Percentiles rank a stretch among this genome's conserved stretches.
phyloP scores from a whole-genome alignment of 129 eudicot species.

The Chrysanthemum lavandulifolium region DNA sequence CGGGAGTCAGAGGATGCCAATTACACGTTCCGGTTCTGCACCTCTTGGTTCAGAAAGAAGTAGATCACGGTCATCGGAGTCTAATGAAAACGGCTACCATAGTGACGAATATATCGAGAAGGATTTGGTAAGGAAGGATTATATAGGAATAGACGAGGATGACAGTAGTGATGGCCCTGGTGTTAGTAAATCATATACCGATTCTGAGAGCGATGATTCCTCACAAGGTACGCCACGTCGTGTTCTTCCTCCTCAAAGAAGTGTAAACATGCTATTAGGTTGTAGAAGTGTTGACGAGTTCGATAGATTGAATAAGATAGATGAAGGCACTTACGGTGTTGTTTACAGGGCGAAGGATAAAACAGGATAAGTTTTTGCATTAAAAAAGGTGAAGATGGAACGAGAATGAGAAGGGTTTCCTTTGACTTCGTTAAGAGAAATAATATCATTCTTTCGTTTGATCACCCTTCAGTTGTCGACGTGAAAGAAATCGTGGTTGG shows the following conservation, averaged over 20 bases:
- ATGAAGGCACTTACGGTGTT: slow-evolving; percentile 94
- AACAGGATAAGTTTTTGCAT: slow-evolving; percentile 87
- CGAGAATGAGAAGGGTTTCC: slow-evolving; percentile 95
- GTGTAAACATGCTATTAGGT: slow-evolving; percentile 82
- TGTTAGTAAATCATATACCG: slow-evolving; percentile 49
- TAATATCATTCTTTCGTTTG: slow-evolving; percentile 84
- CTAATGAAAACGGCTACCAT: slow-evolving; percentile 44
- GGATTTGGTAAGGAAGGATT: slow-evolving; percentile 41
- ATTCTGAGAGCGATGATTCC: slow-evolving; percentile 49
- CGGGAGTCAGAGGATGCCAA: slow-evolving; percentile 12
- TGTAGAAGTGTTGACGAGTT: no score
- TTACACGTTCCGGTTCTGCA: slow-evolving; percentile 24
- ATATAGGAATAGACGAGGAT: slow-evolving; percentile 58
- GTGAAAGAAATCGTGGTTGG: slow-evolving; percentile 98
- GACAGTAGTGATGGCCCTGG: slow-evolving; percentile 30
- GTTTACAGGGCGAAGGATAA: slow-evolving; percentile 86
- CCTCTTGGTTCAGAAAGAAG: slow-evolving; percentile 32
- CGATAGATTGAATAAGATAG: slow-evolving; percentile 81
- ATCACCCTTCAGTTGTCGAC: slow-evolving; percentile 89
- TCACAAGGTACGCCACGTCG: slow-evolving; percentile 37
- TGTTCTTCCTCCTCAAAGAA: slow-evolving; percentile 44
- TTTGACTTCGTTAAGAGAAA: slow-evolving; percentile 84
- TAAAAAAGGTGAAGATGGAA: slow-evolving; percentile 96
- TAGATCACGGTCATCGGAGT: slow-evolving; percentile 39
- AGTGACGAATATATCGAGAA: slow-evolving; percentile 43